A percentile compares a stretch with the other conserved stretches of the same genome.
phyloP scores from a whole-genome alignment of 2,329 filamentous ascomycete species.

The Microcera coccophila region DNA sequence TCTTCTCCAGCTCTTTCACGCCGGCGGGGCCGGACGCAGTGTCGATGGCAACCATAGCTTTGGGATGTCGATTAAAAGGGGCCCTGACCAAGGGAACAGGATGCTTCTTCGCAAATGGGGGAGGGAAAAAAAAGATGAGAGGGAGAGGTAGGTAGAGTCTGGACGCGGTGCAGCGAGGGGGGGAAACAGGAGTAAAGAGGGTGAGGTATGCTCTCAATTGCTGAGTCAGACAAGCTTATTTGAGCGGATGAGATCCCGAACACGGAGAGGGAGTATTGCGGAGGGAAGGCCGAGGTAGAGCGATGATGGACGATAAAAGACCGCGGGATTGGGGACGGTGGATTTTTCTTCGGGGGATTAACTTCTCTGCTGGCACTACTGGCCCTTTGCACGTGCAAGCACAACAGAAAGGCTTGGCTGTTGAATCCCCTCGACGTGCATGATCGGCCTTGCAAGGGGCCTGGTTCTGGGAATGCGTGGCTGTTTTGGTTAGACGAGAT shows the following conservation, averaged over 20 bases:
- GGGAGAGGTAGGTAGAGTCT: conserved; percentile 8
- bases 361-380: no score
- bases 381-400: conserved; percentile 15
- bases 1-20: conserved; percentile 77
- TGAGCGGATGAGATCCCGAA: conserved; percentile 6
- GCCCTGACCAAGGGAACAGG: conserved; percentile 98
- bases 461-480: background rate
- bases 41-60: conserved; percentile 60
- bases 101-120: conserved; percentile 70
- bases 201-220: no score
- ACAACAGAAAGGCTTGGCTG: background rate
- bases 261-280: conserved; percentile 12
- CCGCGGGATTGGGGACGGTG: background rate
- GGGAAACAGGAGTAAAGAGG: conserved; percentile 3
- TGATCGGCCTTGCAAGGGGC: background rate
- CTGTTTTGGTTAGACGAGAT: background rate
- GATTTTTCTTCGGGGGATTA: background rate
- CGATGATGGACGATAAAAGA: conserved; percentile 11
- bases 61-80: conserved; percentile 51
- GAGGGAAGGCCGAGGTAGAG: conserved; percentile 19
- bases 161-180: conserved; percentile 5
- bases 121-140: conserved; percentile 13
- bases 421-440: no score
- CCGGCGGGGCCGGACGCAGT: conserved; percentile 49
- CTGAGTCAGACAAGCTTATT: conserved; percentile 15